These are phyloP conservation scores for Nemania sp. DNA, from an alignment of 2,329 filamentous ascomycete species.

Conservation along the genomic window DNA sequence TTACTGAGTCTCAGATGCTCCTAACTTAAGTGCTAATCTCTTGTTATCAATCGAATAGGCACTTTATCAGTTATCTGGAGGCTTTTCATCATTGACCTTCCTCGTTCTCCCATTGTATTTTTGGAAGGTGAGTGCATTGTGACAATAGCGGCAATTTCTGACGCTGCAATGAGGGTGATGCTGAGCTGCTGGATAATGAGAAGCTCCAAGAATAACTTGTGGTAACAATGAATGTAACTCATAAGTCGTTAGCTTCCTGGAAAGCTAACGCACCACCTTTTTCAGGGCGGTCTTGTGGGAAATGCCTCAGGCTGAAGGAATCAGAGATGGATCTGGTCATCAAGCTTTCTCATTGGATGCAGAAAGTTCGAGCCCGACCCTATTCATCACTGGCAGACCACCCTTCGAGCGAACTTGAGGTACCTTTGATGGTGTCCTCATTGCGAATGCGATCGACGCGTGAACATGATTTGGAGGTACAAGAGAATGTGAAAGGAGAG, in stretches of 20 bases:
- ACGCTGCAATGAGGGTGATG: slow-evolving; percentile 1
- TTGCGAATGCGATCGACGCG: no score
- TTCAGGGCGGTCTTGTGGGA: slow-evolving; percentile 2
- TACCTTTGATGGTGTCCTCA: no score
- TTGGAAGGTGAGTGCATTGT: slow-evolving; percentile 4
- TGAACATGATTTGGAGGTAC: no score
- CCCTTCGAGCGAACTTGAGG: no score
- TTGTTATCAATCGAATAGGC: background rate
- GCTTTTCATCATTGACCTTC: slow-evolving; percentile 4
- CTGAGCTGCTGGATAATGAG: background rate
- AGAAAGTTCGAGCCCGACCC: background rate
- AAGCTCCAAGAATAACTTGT: background rate
- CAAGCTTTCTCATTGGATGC: slow-evolving; percentile 1
- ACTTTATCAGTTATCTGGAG: background rate
- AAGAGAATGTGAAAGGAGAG: no score
- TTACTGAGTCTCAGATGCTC: slow-evolving; percentile 4
- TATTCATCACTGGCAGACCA: slow-evolving; percentile 2
- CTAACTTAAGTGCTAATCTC: background rate
- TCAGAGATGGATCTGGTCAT: slow-evolving; percentile 1
- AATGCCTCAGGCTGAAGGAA: slow-evolving; percentile 1
- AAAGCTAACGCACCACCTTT: background rate
- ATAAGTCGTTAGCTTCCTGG: slow-evolving; percentile 5
- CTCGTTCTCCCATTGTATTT: background rate
- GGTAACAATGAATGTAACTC: slow-evolving; percentile 9
- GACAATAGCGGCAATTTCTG: slow-evolving; percentile 3